A percentile compares a stretch with the other conserved stretches of the same genome.
These are phyloP conservation scores for Neonectria magnoliae DNA, from an alignment of 2,329 filamentous ascomycete species.

Conservation along the genomic window DNA sequence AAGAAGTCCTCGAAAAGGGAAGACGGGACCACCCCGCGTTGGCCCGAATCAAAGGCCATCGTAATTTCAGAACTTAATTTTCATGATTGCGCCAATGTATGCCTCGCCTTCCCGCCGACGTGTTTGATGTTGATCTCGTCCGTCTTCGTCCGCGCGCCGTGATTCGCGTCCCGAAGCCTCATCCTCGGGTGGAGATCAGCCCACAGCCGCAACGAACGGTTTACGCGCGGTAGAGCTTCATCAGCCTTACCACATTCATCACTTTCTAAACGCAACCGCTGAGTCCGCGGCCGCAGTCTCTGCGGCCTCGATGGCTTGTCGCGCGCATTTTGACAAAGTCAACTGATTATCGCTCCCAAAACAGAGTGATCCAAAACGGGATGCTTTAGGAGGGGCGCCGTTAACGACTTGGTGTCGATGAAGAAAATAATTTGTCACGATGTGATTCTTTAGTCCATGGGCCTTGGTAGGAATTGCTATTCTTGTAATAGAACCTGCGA, in stretches of 20 bases:
- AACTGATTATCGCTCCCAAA: not conserved
- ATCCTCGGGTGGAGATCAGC: not conserved
- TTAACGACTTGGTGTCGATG: not conserved
- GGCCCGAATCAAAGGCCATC: not conserved
- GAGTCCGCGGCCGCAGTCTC: not conserved
- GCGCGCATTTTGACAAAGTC: not conserved
- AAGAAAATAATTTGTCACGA: not conserved
- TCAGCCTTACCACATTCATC: not conserved
- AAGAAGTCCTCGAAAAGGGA: not conserved
- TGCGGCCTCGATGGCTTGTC: not conserved
- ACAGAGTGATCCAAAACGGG: not conserved
- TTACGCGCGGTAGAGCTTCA: not conserved
- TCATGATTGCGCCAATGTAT: too few species aligned
- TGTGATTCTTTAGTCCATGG: too few species aligned
- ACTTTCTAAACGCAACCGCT: not conserved
- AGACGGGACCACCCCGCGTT: not conserved
- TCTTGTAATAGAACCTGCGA: not conserved
- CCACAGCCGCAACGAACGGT: not conserved
- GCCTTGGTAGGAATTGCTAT: not conserved
- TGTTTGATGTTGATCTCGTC: not conserved
- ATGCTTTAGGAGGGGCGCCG: not conserved
- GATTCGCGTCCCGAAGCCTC: not conserved
- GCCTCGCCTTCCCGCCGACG: not conserved
- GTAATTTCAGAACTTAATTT: too few species aligned
- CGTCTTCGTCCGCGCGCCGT: not conserved